Evolutionary conservation across 257 asterid genomes (phyloP).

Genomic region (Rhazya stricta): DNA sequence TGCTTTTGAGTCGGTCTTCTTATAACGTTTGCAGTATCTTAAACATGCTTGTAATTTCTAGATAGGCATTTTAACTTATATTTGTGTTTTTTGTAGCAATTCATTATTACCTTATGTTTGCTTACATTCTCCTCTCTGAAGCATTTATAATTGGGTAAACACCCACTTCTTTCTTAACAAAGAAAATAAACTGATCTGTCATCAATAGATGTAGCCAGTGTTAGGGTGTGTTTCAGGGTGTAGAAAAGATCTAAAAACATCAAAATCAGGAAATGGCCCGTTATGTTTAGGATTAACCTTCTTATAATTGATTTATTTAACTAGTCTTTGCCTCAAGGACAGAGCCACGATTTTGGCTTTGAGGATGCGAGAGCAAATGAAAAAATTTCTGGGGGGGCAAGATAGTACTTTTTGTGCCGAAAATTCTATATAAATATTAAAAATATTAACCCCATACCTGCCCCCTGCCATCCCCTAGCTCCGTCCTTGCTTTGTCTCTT

Average conservation of each 20-base stretch:
- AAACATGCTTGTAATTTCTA: not conserved
- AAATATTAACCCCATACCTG: too few species aligned
- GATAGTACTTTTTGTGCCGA: too few species aligned
- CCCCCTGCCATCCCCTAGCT: too few species aligned
- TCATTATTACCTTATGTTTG: not conserved
- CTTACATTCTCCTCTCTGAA: not conserved
- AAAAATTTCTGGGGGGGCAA: too few species aligned
- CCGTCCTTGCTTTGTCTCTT: too few species aligned
- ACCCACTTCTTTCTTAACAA: not conserved
- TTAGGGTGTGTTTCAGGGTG: not conserved
- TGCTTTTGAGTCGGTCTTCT: not conserved
- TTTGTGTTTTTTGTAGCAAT: not conserved
- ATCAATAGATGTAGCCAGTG: not conserved
- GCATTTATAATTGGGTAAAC: not conserved
- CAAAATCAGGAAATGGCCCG: not conserved
- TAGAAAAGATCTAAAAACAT: not conserved
- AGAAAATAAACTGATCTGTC: not conserved
- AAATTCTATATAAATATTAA: too few species aligned
- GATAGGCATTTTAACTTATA: not conserved
- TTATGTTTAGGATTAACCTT: not conserved
- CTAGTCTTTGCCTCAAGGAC: too few species aligned
- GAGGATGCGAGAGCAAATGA: too few species aligned
- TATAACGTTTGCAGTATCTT: not conserved
- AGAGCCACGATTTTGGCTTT: too few species aligned
- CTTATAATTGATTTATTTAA: not conserved